phyloP scores from a whole-genome alignment of 495 filamentous ascomycete species.

The Penicillium tannophilum region DNA sequence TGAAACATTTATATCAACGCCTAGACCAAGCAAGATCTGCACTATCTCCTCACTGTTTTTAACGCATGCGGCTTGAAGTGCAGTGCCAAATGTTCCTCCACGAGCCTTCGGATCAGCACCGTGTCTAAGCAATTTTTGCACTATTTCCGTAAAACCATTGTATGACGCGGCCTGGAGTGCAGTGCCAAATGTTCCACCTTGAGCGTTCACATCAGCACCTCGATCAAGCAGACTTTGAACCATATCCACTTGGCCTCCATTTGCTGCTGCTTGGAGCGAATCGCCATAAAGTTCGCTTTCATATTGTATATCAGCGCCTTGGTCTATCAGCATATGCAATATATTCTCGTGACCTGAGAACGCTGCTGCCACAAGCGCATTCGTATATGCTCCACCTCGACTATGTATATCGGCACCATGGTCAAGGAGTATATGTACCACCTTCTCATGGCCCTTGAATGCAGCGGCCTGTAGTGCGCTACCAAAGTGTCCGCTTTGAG shows the following conservation, averaged over 20 bases:
- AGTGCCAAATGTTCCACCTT: neutral
- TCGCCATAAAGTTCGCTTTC: neutral
- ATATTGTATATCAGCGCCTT: neutral
- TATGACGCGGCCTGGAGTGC: neutral
- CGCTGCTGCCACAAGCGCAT: neutral
- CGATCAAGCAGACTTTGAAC: neutral
- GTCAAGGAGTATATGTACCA: neutral
- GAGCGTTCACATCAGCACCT: neutral
- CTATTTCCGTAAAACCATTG: neutral
- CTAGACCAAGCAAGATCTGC: neutral
- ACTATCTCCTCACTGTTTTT: neutral
- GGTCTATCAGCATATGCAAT: neutral
- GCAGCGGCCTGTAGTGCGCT: constrained; percentile 1
- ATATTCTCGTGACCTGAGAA: neutral
- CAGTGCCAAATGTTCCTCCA: neutral
- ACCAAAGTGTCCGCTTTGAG: neutral
- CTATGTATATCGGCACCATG: neutral
- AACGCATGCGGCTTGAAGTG: neutral
- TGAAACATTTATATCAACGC: neutral
- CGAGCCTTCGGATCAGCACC: neutral
- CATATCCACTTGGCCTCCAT: neutral
- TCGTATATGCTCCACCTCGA: neutral
- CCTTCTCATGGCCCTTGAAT: neutral
- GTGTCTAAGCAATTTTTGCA: neutral
- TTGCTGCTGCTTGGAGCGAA: constrained; percentile 2